These are phyloP conservation scores for Cercospora sesami DNA, from an alignment of 2,329 filamentous ascomycete genomes.

Conservation along the genomic window DNA sequence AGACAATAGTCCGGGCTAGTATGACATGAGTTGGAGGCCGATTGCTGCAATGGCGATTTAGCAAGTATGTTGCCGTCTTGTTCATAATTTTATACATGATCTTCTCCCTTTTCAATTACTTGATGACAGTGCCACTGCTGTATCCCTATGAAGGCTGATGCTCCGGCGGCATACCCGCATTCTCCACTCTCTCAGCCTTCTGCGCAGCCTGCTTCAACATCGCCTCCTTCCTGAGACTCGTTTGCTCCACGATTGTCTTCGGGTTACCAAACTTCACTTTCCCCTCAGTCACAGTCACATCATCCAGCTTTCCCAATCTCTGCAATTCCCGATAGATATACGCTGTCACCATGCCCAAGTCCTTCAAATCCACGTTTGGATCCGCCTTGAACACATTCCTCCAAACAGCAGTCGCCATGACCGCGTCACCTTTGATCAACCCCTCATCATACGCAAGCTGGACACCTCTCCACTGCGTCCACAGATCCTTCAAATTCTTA, in stretches of 20 bases:
- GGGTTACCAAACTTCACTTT: slow-evolving; percentile 54
- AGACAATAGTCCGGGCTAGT: background rate
- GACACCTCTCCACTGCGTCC: slow-evolving; percentile 86
- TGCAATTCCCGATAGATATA: slow-evolving; percentile 62
- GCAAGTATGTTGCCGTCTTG: background rate
- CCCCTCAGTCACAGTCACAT: slow-evolving; percentile 53
- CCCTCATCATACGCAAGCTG: slow-evolving; percentile 84
- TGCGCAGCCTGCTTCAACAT: slow-evolving; percentile 16
- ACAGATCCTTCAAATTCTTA: slow-evolving; percentile 78
- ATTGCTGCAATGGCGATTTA: background rate
- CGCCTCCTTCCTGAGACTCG: slow-evolving; percentile 29
- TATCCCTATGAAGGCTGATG: background rate
- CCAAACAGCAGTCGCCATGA: slow-evolving; percentile 83
- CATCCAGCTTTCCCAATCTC: slow-evolving; percentile 55
- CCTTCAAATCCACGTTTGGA: slow-evolving; percentile 61
- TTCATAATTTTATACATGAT: background rate
- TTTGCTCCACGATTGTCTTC: slow-evolving; percentile 43
- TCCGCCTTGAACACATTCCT: slow-evolving; percentile 83
- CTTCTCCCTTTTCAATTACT: background rate
- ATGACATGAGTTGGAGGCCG: background rate
- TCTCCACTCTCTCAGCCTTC: slow-evolving; percentile 11
- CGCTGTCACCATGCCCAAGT: slow-evolving; percentile 61
- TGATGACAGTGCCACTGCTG: background rate
- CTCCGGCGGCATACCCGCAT: slow-evolving; percentile 12
- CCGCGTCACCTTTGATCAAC: slow-evolving; percentile 71